phyloP scores from a whole-genome alignment of 2,329 filamentous ascomycete species.

The Alternaria viburni region DNA sequence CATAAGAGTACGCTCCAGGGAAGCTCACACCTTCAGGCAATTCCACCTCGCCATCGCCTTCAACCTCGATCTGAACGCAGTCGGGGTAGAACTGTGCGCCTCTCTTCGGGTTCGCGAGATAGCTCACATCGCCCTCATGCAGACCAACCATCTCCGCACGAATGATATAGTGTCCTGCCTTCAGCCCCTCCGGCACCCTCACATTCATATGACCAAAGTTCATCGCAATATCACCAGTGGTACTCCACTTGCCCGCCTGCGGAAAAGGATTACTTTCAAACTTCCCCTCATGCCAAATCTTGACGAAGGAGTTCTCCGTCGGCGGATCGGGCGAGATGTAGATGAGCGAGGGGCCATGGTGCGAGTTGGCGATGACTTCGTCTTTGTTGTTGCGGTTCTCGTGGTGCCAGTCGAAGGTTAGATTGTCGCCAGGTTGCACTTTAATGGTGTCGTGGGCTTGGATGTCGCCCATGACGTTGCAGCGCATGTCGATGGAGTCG shows the following conservation, averaged over 20 bases:
- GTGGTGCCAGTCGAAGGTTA: conserved; percentile 52
- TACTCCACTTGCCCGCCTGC: conserved; percentile 44
- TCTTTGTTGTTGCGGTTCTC: conserved; percentile 45
- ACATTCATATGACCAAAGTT: conserved; percentile 38
- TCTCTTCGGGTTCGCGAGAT: conserved; percentile 31
- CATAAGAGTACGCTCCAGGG: conserved; percentile 49
- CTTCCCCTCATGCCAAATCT: conserved; percentile 49
- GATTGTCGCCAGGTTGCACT: conserved; percentile 45
- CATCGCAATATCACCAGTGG: conserved; percentile 31
- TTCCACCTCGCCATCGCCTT: conserved; percentile 34
- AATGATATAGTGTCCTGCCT: conserved; percentile 51
- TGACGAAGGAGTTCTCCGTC: conserved; percentile 48
- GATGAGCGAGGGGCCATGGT: conserved; percentile 47
- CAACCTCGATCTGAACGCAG: conserved; percentile 51
- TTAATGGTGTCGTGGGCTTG: conserved; percentile 46
- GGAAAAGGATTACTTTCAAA: conserved; percentile 42
- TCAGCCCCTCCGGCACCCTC: conserved; percentile 43
- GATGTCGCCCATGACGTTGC: conserved; percentile 51
- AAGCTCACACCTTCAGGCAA: conserved; percentile 53
- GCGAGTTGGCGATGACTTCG: conserved; percentile 36
- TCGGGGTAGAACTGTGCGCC: conserved; percentile 53
- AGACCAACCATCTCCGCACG: conserved; percentile 54
- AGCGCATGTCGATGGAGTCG: conserved; percentile 47
- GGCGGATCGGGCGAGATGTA: conserved; percentile 51
- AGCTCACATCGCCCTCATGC: conserved; percentile 46